Base-by-base conservation (phyloP, 768 basidiomycete species). In the Amanita jacksonii region DNA sequence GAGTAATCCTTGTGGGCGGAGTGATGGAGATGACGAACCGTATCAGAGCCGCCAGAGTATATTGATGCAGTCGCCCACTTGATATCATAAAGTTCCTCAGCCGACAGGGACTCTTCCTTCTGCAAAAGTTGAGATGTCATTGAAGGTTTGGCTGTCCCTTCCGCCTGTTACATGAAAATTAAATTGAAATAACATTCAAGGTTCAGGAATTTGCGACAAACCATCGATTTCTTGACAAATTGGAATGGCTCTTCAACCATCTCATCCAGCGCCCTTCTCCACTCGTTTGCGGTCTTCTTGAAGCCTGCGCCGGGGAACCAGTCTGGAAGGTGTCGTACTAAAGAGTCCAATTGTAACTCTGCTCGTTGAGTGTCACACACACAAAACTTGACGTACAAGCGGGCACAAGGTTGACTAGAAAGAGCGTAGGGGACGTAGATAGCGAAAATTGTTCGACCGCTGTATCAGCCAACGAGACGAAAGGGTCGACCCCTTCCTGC, bases 221-320 rank as follows among this genome's bases (percentile, higher is more conserved):
- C 68, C 46, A 69, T 51, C 28, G 54, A 49, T 12, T 53, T 42
- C 35, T 61, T 60, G 1, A 62, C 62, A 25, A 58, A 57, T 2
- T 42, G 39, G 38, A 63, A 72, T 0, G 70, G 70, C 3, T 55
- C 52, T 3, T 65, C 58, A 13, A 60, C 54, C 57, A 69, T 63
- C 8, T 56, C 58, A 8, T 55, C 45, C 5, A 63, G 58, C 2
- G 58, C 52, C 45, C 49, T 54, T 30, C 54, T 59, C 65, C 66
- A 68, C 13, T 48, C 43, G 20, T 54, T 54, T 2, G 71, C 72
- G 40, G 60, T 62, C 23, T 57, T 56, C 49, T 72, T 62, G 47
- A 74, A 75, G 1, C 60, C 61, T 13, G 69, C 66, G 0, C 73
- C 73, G 4, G 70, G 72, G 8, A 73, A 35, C 69, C 70, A 74